Base-by-base conservation (phyloP, 1,284 basidiomycete species). In the Fomitiporia mediterranea region DNA sequence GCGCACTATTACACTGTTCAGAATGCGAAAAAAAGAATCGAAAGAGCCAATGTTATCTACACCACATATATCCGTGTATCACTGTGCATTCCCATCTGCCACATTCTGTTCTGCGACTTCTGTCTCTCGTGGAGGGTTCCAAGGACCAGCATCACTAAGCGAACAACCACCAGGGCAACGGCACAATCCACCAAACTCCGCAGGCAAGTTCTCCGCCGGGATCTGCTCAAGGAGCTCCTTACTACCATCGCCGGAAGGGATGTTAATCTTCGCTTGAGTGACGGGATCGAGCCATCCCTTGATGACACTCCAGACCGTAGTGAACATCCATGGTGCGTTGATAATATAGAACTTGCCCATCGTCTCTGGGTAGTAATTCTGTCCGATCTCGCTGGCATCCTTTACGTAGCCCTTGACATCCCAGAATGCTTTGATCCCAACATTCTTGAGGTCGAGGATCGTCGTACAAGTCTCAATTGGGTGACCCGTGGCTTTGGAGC, bases 331-430 rank as follows among this genome's bases (percentile, higher is more conserved):
- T 1, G 96, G 95, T 0, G 93, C 87, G 68, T 94, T 94, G 78
- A 94, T 89, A 78, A 98, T 94, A 78, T 84, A 98, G 79, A 97
- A 96, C 69, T 90, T 90, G 73, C 94, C 94, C 94, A 98, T 96
- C 61, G 83, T 88, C 72, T 94, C 91, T 15, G 92, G 91, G 74
- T 95, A 97, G 66, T 90, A 80, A 74, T 96, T 83, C 75, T 98
- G 95, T 5, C 92, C 91, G 70, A 98, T 89, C 43, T 75, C 72
- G 2, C 89, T 79, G 0, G 94, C 91, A 37, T 84, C 74, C 62
- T 80, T 81, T 44, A 99, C 89, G 75, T 96, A 98, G 73, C 90
- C 86, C 73, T 94, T 95, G 72, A 97, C 95, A 68, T 83, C 84
- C 75, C 89, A 94, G 71, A 98, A 99, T 68, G 84, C 86, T 60